These are phyloP conservation scores for Xylaria scruposa DNA, from an alignment of 495 filamentous ascomycete species.

Conservation along the genomic window DNA sequence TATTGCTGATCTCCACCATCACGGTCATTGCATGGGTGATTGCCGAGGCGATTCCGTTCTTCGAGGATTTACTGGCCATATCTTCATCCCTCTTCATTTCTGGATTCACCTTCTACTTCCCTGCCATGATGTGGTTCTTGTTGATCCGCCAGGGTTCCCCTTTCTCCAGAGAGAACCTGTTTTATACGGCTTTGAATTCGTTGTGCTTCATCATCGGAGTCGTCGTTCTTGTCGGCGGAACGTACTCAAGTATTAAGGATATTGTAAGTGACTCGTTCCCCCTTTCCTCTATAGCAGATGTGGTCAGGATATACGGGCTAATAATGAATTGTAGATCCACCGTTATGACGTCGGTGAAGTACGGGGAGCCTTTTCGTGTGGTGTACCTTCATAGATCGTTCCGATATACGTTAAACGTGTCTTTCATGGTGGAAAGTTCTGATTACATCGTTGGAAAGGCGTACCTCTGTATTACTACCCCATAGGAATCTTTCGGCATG, in stretches of 20 bases:
- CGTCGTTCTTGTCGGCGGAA: conserved; percentile 62
- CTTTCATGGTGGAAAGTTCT: neutral
- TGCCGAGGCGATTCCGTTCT: conserved; percentile 74
- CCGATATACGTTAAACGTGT: neutral
- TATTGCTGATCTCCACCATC: conserved; percentile 61
- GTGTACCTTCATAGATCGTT: neutral
- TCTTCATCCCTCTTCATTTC: conserved; percentile 67
- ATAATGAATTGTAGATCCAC: conserved; percentile 11
- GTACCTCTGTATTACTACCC: neutral
- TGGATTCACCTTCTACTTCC: conserved; percentile 71
- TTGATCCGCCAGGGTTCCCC: conserved; percentile 63
- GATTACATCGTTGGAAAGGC: conserved; percentile 4
- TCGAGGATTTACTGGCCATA: conserved; percentile 68
- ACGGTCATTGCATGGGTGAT: conserved; percentile 76
- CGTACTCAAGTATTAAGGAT: conserved; percentile 62
- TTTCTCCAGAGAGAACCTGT: conserved; percentile 53
- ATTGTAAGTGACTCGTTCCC: conserved; percentile 54
- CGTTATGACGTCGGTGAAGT: conserved; percentile 6
- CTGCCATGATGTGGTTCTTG: conserved; percentile 69
- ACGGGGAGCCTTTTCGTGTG: conserved; percentile 20
- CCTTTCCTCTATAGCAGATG: neutral
- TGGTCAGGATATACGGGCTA: conserved; percentile 1
- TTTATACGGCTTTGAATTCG: conserved; percentile 54
- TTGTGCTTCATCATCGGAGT: conserved; percentile 62
- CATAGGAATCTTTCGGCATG: neutral